Evolutionary conservation across 768 basidiomycete genomes (phyloP).

Genomic region (Mycena leptocephala): DNA sequence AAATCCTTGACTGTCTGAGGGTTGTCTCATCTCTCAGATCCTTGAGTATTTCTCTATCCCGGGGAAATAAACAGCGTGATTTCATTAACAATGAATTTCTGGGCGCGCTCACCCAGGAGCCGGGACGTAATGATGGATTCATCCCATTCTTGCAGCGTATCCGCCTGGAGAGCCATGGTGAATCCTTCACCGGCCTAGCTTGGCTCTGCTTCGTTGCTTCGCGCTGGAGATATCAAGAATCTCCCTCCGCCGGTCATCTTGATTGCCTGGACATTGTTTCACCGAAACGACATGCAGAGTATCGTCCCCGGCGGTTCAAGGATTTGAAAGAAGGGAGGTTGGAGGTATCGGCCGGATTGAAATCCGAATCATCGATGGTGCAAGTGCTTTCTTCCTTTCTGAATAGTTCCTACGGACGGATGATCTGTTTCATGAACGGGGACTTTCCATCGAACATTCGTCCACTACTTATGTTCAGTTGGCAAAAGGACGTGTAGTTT

Average conservation of each 20-base stretch:
- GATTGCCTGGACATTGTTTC: constrained; percentile 48
- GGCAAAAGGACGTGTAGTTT: constrained; percentile 3
- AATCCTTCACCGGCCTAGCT: constrained; percentile 39
- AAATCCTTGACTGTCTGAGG: constrained; percentile 51
- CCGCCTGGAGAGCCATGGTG: constrained; percentile 55
- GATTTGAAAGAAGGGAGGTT: constrained; percentile 47
- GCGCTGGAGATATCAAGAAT: constrained; percentile 42
- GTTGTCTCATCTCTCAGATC: constrained; percentile 46
- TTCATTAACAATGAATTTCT: constrained; percentile 57
- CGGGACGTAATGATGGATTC: background rate
- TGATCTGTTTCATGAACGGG: constrained; percentile 28
- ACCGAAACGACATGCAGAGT: constrained; percentile 43
- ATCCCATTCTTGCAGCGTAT: constrained; percentile 47
- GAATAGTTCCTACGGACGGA: constrained; percentile 20
- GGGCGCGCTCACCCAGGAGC: constrained; percentile 33
- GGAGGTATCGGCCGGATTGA: constrained; percentile 42
- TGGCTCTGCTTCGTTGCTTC: constrained; percentile 53
- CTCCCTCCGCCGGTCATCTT: constrained; percentile 29
- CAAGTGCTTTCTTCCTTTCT: constrained; percentile 26
- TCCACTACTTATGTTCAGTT: constrained; percentile 24
- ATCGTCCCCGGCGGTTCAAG: constrained; percentile 37
- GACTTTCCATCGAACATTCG: constrained; percentile 30
- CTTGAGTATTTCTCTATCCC: constrained; percentile 54
- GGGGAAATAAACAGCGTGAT: constrained; percentile 50
- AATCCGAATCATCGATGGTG: constrained; percentile 28